phyloP scores from a whole-genome alignment of 1,284 basidiomycete species.

The Vanrija sp. region DNA sequence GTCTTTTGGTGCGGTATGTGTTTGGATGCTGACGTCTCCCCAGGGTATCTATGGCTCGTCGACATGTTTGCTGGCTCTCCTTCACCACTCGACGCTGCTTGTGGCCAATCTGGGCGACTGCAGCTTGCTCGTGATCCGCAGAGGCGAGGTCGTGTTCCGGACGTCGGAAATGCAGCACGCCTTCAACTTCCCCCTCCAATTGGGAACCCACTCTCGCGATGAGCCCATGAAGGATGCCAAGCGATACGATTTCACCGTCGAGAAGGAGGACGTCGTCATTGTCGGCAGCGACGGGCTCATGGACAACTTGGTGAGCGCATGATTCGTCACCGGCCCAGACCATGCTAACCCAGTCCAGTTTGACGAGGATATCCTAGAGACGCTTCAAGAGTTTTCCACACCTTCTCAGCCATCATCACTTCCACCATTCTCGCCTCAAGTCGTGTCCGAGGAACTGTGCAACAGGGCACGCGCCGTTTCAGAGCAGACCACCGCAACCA shows the following conservation, averaged over 20 bases:
- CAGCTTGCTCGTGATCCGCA: conserved; percentile 76
- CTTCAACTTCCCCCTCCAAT: conserved; percentile 80
- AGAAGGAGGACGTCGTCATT: conserved; percentile 81
- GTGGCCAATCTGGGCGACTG: conserved; percentile 93
- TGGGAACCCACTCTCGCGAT: conserved; percentile 71
- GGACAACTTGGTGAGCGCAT: conserved; percentile 65
- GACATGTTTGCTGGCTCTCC: conserved; percentile 56
- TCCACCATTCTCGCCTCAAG: conserved; percentile 52
- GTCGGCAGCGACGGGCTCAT: conserved; percentile 84
- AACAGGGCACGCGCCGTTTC: conserved; percentile 52
- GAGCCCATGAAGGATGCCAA: conserved; percentile 69
- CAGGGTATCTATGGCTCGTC: conserved; percentile 56
- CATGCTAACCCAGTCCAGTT: conserved; percentile 52
- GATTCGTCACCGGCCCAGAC: background rate
- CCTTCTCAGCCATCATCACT: conserved; percentile 20
- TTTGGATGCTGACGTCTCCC: background rate
- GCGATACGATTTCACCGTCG: conserved; percentile 67
- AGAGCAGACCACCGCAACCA: conserved; percentile 52
- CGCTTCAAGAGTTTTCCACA: conserved; percentile 66
- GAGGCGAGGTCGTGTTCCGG: conserved; percentile 74
- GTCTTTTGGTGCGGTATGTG: conserved; percentile 3
- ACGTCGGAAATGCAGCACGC: conserved; percentile 93
- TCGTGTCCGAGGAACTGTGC: conserved; percentile 54
- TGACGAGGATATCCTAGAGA: conserved; percentile 90
- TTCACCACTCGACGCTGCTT: conserved; percentile 69